A percentile compares a stretch with the other conserved stretches of the same genome.
Evolutionary conservation across 768 basidiomycete species (phyloP).

Genomic region (Tricholoma furcatifolium): DNA sequence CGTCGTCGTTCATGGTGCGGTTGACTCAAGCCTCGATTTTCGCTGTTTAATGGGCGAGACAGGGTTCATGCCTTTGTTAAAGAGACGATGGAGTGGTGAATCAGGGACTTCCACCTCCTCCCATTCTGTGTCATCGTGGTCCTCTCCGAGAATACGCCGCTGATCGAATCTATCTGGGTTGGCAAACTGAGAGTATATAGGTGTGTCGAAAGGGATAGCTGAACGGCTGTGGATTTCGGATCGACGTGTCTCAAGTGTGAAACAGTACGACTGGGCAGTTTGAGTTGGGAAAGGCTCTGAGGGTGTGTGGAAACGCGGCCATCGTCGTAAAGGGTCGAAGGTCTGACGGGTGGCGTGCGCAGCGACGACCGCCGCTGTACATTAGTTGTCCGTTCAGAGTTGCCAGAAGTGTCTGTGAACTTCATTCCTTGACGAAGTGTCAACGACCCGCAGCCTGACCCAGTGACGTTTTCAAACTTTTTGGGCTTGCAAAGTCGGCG

Average conservation of each 20-base stretch:
- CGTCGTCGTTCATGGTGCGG: not conserved
- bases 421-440: too few relatives aligned
- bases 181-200: not conserved
- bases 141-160: constrained; percentile 3
- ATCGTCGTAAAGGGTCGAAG: not conserved
- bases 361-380: too few relatives aligned
- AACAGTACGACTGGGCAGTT: not conserved
- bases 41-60: not conserved
- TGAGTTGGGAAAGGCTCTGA: constrained; percentile 9
- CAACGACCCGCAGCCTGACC: not conserved
- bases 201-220: not conserved
- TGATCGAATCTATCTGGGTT: not conserved
- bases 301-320: constrained; percentile 10
- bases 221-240: not conserved
- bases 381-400: not conserved
- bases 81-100: constrained; percentile 14
- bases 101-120: constrained; percentile 18
- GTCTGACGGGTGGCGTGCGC: too few relatives aligned
- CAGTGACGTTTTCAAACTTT: not conserved
- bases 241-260: not conserved
- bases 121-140: constrained; percentile 18
- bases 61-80: constrained; percentile 15
- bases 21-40: constrained; percentile 2
- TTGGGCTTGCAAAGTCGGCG: not conserved
- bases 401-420: too few relatives aligned